phyloP scores from a whole-genome alignment of 305 asterid species.

The Rubia peregrina region DNA sequence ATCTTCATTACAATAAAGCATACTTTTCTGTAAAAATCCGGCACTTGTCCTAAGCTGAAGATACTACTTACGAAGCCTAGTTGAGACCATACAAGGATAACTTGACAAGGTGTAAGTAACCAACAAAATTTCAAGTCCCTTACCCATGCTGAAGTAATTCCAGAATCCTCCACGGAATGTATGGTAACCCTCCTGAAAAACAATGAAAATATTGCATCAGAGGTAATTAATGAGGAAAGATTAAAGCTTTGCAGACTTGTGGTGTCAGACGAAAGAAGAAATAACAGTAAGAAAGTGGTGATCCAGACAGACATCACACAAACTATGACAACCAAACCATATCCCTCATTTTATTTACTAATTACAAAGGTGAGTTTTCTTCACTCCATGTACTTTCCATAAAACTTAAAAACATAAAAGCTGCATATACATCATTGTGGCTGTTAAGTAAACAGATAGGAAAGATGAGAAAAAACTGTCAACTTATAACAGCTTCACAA shows the following conservation, averaged over 20 bases:
- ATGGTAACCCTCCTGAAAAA: conserved; percentile 67
- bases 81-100: neutral
- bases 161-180: conserved; percentile 93
- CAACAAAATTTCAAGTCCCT: conserved; percentile 16
- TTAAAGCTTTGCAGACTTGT: neutral
- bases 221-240: neutral
- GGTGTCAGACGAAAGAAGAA: neutral
- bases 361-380: neutral
- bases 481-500: neutral
- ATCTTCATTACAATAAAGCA: neutral
- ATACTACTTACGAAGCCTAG: neutral
- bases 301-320: neutral
- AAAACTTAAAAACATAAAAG: neutral
- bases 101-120: neutral
- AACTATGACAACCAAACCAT: neutral
- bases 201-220: conserved; percentile 14
- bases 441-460: neutral
- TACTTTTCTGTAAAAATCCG: neutral
- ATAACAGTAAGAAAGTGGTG: neutral
- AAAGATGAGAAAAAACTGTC: neutral
- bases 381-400: neutral
- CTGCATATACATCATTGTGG: neutral
- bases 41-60: neutral
- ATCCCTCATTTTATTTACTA: neutral
- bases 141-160: conserved; percentile 98